Conservation (phyloP, 1,284 basidiomycete genomes). For the Leccinum solheimii region DNA sequence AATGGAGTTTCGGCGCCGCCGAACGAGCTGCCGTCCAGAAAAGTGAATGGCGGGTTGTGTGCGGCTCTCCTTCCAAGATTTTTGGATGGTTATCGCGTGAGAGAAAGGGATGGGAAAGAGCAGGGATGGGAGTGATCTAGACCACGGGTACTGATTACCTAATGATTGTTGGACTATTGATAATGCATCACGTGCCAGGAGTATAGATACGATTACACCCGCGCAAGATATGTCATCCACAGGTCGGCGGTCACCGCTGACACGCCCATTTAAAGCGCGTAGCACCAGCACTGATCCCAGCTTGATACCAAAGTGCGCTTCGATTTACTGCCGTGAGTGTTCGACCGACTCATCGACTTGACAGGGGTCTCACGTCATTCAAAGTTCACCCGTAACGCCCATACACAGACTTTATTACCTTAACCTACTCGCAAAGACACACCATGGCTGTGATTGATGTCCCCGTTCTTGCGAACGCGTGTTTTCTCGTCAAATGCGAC, state of each 20-base stretch:
- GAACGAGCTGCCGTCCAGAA: constrained; percentile 64
- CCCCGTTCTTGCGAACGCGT: constrained; percentile 49
- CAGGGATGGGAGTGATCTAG: neutral
- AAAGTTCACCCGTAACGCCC: constrained; percentile 14
- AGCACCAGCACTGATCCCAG: neutral
- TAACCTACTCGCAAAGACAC: constrained; percentile 32
- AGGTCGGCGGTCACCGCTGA: neutral
- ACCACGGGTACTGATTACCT: neutral
- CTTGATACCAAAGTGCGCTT: neutral
- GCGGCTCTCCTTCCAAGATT: constrained; percentile 61
- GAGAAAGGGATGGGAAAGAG: constrained; percentile 34
- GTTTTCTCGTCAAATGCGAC: constrained; percentile 58
- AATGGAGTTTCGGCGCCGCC: constrained; percentile 85
- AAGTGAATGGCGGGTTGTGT: constrained; percentile 67
- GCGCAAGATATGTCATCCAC: neutral
- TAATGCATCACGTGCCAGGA: neutral
- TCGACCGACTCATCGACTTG: constrained; percentile 12
- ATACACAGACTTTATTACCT: constrained; percentile 35
- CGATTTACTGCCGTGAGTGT: constrained; percentile 10
- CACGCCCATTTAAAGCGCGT: neutral
- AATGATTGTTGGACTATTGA: neutral
- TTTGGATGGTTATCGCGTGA: constrained; percentile 42
- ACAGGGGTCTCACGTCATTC: constrained; percentile 24
- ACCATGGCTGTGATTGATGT: constrained; percentile 24
- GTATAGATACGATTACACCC: neutral